Evolutionary conservation across 1,284 basidiomycete species (phyloP).

Genomic region (Ustilago vetiveriae): DNA sequence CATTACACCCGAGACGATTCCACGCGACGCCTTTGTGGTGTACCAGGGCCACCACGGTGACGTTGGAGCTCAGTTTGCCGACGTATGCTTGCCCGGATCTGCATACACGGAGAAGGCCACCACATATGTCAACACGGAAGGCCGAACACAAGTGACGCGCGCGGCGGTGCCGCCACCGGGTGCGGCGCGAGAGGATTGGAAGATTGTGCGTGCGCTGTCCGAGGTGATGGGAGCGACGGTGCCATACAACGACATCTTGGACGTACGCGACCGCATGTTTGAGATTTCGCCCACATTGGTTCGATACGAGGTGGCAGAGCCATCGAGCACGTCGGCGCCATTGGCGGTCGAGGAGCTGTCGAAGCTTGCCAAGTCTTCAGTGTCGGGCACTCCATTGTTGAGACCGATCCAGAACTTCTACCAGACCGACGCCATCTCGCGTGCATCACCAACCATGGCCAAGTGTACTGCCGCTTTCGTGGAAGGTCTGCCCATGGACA

Average conservation of each 20-base stretch:
- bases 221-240: constrained; percentile 82
- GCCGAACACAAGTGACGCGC: constrained; percentile 87
- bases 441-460: constrained; percentile 68
- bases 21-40: constrained; percentile 92
- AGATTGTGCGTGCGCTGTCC: constrained; percentile 94
- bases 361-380: constrained; percentile 36
- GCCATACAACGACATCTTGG: constrained; percentile 90
- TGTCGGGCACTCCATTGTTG: constrained; percentile 72
- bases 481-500: constrained; percentile 44
- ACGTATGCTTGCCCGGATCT: constrained; percentile 90
- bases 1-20: constrained; percentile 87
- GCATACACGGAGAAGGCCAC: constrained; percentile 96
- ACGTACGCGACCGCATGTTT: constrained; percentile 92
- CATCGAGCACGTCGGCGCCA: constrained; percentile 71
- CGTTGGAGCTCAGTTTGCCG: constrained; percentile 92
- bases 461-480: constrained; percentile 58
- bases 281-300: constrained; percentile 92
- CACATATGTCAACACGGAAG: constrained; percentile 98
- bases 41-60: constrained; percentile 99
- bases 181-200: constrained; percentile 96
- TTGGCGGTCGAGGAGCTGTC: constrained; percentile 56
- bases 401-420: constrained; percentile 94
- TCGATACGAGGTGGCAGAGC: constrained; percentile 86
- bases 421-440: constrained; percentile 81
- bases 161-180: constrained; percentile 95